Evolutionary conservation across 2,329 filamentous ascomycete species (phyloP).

Genomic region (Aspergillus melleus): DNA sequence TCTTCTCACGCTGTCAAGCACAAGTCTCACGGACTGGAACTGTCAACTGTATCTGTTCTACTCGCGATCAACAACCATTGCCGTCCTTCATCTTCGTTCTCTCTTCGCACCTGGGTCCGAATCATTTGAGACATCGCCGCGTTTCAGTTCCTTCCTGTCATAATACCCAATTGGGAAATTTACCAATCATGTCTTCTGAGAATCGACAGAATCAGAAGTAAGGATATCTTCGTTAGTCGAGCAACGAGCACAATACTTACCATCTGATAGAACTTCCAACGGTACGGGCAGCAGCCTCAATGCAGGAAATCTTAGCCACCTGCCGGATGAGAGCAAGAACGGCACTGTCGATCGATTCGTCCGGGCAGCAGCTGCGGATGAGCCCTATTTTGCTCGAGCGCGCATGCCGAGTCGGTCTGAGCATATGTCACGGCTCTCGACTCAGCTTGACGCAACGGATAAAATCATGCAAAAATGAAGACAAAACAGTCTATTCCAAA

Average conservation of each 20-base stretch:
- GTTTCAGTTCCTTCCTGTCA: neutral
- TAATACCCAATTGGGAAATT: neutral
- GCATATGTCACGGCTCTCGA: slow-evolving; percentile 31
- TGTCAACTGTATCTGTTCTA: neutral
- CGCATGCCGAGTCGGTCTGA: slow-evolving; percentile 32
- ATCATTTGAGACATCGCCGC: neutral
- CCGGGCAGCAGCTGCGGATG: slow-evolving; percentile 28
- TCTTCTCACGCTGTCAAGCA: neutral
- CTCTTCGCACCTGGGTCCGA: neutral
- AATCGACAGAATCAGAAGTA: slow-evolving; percentile 18
- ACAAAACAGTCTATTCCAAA: slow-evolving; percentile 3
- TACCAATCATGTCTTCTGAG: slow-evolving; percentile 16
- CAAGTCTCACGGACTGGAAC: neutral
- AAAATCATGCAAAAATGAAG: slow-evolving; percentile 26
- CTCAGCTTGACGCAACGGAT: slow-evolving; percentile 31
- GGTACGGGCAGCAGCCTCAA: slow-evolving; percentile 27
- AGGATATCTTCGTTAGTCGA: neutral
- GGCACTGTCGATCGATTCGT: slow-evolving; percentile 29
- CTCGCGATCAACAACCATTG: neutral
- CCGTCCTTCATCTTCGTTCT: neutral
- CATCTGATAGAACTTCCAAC: slow-evolving; percentile 19
- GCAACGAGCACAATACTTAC: slow-evolving; percentile 1
- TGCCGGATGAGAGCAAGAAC: slow-evolving; percentile 24
- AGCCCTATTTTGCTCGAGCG: slow-evolving; percentile 34
- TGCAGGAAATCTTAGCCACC: slow-evolving; percentile 27